Evolutionary conservation across 768 basidiomycete species (phyloP).

Genomic region (Trametes maxima): DNA sequence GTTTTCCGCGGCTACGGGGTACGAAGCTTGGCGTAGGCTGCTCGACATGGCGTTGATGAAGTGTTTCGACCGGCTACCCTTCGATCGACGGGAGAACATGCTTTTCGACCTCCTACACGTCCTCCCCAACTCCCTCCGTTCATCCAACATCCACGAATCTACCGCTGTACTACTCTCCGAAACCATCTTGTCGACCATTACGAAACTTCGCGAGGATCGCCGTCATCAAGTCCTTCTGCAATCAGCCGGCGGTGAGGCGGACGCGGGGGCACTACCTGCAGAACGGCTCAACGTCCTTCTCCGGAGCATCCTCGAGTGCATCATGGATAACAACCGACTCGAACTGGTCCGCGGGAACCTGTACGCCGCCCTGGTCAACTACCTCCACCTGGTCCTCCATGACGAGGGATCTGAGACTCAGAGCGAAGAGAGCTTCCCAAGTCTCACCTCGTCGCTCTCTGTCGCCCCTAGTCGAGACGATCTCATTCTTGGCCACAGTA

Average conservation of each 20-base stretch:
- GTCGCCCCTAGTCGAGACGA: conserved; percentile 42
- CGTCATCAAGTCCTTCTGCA: conserved; percentile 70
- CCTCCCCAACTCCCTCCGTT: conserved; percentile 69
- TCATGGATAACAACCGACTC: conserved; percentile 73
- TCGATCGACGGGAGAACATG: conserved; percentile 84
- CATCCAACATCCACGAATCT: conserved; percentile 63
- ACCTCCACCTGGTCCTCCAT: conserved; percentile 67
- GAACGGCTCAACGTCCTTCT: conserved; percentile 80
- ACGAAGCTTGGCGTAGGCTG: conserved; percentile 83
- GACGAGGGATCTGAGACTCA: conserved; percentile 9
- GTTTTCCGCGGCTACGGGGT: conserved; percentile 67
- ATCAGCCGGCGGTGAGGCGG: conserved; percentile 61
- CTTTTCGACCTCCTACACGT: conserved; percentile 89
- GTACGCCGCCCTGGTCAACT: conserved; percentile 91
- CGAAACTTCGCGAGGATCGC: conserved; percentile 85
- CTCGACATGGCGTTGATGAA: conserved; percentile 86
- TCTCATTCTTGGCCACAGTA: conserved; percentile 40
- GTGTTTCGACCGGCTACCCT: conserved; percentile 81
- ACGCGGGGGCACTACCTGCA: conserved; percentile 70
- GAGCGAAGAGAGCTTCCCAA: neutral
- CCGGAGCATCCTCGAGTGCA: conserved; percentile 70
- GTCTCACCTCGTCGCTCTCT: conserved; percentile 19
- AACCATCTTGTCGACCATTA: conserved; percentile 76
- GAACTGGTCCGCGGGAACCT: conserved; percentile 92
- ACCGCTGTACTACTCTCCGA: conserved; percentile 86